Evolutionary conservation across 106 monocot species (phyloP).

Genomic region (Agapanthus africanus): DNA sequence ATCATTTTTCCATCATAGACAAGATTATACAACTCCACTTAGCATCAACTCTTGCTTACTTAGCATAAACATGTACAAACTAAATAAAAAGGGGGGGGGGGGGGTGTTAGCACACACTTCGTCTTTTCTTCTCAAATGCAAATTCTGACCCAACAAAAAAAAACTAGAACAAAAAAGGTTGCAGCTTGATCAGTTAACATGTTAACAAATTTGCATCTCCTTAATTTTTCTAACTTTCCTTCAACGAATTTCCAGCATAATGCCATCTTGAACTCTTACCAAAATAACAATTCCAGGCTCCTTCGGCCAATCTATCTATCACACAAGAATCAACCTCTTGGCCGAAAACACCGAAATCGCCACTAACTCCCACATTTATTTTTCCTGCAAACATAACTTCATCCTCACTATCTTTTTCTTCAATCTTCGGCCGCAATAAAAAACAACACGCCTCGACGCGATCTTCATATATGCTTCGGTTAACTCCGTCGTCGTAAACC

Average conservation of each 20-base stretch:
- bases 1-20: no score
- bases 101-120: no score
- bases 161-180: no score
- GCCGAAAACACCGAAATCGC: background rate
- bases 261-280: constrained; percentile 44
- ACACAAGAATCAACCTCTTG: constrained; percentile 21
- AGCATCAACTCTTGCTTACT: no score
- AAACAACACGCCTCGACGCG: constrained; percentile 18
- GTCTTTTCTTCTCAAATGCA: no score
- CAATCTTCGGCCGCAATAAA: constrained; percentile 5
- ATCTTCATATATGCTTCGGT: constrained; percentile 19
- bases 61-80: no score
- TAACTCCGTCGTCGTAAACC: constrained; percentile 19
- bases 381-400: constrained; percentile 15
- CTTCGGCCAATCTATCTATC: constrained; percentile 41
- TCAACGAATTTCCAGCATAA: background rate
- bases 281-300: constrained; percentile 48
- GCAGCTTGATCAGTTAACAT: no score
- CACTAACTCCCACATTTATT: constrained; percentile 9
- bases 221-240: no score
- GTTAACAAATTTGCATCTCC: no score
- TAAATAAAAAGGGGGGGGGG: no score
- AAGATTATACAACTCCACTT: no score
- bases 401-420: constrained; percentile 9
- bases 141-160: no score